Percentiles rank a stretch among this genome's conserved stretches.
These are phyloP conservation scores for Nakazawaea wyomingensis DNA, from an alignment of 805 yeast species.

Conservation along the genomic window DNA sequence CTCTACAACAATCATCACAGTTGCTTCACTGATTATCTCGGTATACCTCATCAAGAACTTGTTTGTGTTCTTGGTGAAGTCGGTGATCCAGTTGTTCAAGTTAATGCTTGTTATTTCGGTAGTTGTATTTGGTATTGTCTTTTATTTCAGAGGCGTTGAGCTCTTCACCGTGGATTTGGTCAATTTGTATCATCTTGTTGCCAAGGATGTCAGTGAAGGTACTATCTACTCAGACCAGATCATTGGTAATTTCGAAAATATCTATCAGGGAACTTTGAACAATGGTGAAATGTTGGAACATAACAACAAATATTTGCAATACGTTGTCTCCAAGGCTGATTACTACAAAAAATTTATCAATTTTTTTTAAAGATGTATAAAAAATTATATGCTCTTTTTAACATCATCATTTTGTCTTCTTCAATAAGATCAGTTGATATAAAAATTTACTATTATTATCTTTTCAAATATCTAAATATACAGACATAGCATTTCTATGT, in stretches of 20 bases:
- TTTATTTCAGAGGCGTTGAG: constrained; percentile 8
- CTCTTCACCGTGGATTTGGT: constrained; percentile 12
- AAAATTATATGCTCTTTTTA: no score
- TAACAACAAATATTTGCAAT: constrained; percentile 5
- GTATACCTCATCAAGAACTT: constrained; percentile 7
- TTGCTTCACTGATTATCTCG: neutral
- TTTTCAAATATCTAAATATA: no score
- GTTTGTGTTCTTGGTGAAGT: constrained; percentile 1
- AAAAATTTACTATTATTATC: no score
- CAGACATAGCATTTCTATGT: no score
- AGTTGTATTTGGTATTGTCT: neutral
- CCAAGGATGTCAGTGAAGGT: constrained; percentile 5
- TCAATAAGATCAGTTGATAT: no score
- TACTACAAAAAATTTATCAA: constrained; percentile 5
- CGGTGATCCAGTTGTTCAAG: constrained; percentile 10
- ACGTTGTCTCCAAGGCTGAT: constrained; percentile 4
- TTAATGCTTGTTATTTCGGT: constrained; percentile 1
- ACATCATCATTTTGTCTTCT: no score
- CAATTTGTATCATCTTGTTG: constrained; percentile 4
- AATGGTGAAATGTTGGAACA: constrained; percentile 8
- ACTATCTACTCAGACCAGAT: constrained; percentile 7
- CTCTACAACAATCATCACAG: neutral
- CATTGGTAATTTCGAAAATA: constrained; percentile 3
- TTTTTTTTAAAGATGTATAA: neutral
- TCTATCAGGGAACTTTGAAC: constrained; percentile 4